Base-by-base conservation (phyloP, 2,329 filamentous ascomycete species). In the Colletotrichum sp. region DNA sequence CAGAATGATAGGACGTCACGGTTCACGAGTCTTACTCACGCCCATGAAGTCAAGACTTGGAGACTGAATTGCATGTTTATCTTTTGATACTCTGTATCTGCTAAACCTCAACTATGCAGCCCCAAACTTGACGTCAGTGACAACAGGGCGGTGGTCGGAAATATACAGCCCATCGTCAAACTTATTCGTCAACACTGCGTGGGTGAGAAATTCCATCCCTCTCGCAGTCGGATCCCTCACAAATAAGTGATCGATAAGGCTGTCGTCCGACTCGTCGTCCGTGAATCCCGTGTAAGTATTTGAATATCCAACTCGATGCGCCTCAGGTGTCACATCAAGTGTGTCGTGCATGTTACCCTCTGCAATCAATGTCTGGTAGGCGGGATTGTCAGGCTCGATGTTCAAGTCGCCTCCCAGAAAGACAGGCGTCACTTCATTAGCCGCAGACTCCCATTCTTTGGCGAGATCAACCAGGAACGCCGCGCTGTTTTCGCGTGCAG, bases 401-500 rank as follows among this genome's bases (percentile, higher is more conserved):
- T 84, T 85, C 60, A 85, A 77, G 68, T 85, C 83, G 13, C 83
- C 83, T 10, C 79, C 81, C 6, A 85, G 26, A 62, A 85, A 85
- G 9, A 84, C 82, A 13, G 80, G 81, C 4, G 67, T 78, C 16
- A 72, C 66, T 18, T 63, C 63, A 10, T 26, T 30, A 5, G 52
- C 34, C 3, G 39, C 10, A 10, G 65, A 62, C 18, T 64, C 69
- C 82, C 80, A 84, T n/a, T 79, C 77, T 16, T 79, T 72, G 4
- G 83, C 81, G 6, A 84, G n/a, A 7, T 77, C 32, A 71, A 85
- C 81, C 26, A 90, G 80, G 7, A 80, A 87, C 78, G 81, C 85
- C 79, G 78, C 88, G 79, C 79, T 85, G 79, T 82, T 87, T 79
- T 82, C 81, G 7, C 89, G 83, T 4, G 87, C 83, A 5, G 79